phyloP scores from a whole-genome alignment of 169 alveolate species.

The Plasmodium billcollinsi region DNA sequence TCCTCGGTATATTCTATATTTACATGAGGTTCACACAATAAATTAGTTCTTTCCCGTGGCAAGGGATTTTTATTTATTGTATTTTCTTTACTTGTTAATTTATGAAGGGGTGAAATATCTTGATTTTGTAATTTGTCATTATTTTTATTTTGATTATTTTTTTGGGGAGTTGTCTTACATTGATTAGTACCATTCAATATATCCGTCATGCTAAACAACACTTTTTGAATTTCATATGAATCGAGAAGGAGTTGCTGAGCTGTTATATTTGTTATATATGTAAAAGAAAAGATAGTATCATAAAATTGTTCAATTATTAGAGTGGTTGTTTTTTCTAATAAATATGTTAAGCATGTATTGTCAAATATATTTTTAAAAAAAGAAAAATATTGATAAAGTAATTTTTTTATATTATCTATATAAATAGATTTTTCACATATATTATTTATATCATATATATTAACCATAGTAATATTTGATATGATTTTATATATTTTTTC shows the following conservation, averaged over 20 bases:
- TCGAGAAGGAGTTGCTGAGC: constrained; percentile 84
- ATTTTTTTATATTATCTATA: constrained; percentile 23
- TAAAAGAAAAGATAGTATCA: constrained; percentile 80
- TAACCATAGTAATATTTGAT: constrained; percentile 18
- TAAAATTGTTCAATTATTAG: constrained; percentile 79
- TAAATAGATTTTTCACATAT: constrained; percentile 24
- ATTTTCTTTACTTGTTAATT: neutral
- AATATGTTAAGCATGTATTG: constrained; percentile 78
- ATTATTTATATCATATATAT: constrained; percentile 40
- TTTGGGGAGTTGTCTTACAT: neutral
- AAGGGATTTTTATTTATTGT: neutral
- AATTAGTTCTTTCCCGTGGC: too few relatives aligned
- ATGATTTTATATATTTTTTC: constrained; percentile 35
- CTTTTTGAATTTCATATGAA: constrained; percentile 77
- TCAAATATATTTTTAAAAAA: constrained; percentile 56
- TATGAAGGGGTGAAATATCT: neutral
- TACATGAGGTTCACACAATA: too few relatives aligned
- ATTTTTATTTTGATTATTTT: neutral
- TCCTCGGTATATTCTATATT: neutral
- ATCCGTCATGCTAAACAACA: constrained; percentile 36
- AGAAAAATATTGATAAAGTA: constrained; percentile 25
- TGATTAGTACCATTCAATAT: neutral
- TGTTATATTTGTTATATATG: constrained; percentile 70
- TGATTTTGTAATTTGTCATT: neutral
- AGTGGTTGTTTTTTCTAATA: constrained; percentile 82